Percentiles rank a stretch among this genome's conserved stretches.
Conservation (phyloP, 768 basidiomycete species). For the Phlebiopsis flavidoalba region DNA sequence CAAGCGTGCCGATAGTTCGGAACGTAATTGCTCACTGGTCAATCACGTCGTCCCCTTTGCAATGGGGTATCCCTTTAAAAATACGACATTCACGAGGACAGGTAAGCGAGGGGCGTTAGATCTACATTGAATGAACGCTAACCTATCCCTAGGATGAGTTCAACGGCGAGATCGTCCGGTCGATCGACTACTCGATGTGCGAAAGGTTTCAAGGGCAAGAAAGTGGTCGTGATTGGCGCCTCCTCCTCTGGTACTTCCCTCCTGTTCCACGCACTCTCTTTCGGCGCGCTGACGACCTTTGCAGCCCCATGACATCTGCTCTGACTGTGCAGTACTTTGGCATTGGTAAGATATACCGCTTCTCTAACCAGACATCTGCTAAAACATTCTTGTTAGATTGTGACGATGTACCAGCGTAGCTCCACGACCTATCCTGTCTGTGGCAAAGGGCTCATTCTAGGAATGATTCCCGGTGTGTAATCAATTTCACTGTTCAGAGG, state of each 20-base stretch:
- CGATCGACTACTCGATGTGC: constrained; percentile 48
- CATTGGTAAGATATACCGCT: constrained; percentile 15
- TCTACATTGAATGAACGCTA: neutral
- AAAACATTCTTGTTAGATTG: constrained; percentile 32
- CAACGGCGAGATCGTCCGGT: constrained; percentile 60
- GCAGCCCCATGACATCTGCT: constrained; percentile 44
- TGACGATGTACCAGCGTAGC: constrained; percentile 47
- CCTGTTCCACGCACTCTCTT: neutral
- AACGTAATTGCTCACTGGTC: constrained; percentile 20
- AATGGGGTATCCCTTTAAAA: constrained; percentile 20
- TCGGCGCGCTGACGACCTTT: constrained; percentile 23
- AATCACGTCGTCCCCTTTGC: constrained; percentile 33
- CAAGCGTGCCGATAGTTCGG: constrained; percentile 29
- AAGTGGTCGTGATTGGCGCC: constrained; percentile 25
- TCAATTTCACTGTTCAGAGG: too few relatives aligned
- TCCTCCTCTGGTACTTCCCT: neutral
- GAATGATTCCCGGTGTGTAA: constrained; percentile 23
- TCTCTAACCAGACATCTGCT: neutral
- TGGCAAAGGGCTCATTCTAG: constrained; percentile 31
- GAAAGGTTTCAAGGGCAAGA: constrained; percentile 57
- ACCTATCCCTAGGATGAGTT: constrained; percentile 43
- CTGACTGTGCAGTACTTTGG: constrained; percentile 40
- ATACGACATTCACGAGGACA: neutral
- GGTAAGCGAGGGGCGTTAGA: neutral
- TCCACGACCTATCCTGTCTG: constrained; percentile 43